Evolutionary conservation across 2,329 filamentous ascomycete genomes (phyloP).

Genomic region (Colletotrichum horii): DNA sequence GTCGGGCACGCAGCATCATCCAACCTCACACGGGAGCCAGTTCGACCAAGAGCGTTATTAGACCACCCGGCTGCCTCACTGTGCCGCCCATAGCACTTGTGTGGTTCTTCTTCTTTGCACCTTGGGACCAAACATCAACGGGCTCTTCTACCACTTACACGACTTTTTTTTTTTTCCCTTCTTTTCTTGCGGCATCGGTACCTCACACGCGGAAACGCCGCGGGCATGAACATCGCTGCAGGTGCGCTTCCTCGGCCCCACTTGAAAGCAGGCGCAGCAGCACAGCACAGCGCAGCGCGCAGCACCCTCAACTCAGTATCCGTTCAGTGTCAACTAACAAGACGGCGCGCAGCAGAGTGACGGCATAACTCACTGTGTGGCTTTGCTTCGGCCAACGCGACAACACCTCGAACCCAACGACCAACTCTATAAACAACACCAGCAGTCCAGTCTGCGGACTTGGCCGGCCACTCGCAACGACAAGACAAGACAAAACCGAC

Average conservation of each 20-base stretch:
- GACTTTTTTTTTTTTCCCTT: background rate
- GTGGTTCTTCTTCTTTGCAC: background rate
- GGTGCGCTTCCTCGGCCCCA: conserved; percentile 18
- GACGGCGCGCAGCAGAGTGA: conserved; percentile 1
- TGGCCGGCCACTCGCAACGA: background rate
- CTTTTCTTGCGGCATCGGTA: background rate
- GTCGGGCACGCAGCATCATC: background rate
- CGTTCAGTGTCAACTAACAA: conserved; percentile 11
- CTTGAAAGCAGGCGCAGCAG: conserved; percentile 20
- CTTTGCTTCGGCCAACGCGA: conserved; percentile 19
- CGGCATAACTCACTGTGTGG: conserved; percentile 14
- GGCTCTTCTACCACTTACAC: background rate
- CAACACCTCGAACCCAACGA: background rate
- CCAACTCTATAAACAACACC: background rate
- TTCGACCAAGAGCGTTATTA: background rate
- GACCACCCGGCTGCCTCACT: background rate
- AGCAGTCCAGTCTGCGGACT: background rate
- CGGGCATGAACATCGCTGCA: conserved; percentile 22
- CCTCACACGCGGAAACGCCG: conserved; percentile 11
- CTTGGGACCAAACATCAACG: background rate
- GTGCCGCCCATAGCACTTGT: background rate
- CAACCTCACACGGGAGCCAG: background rate
- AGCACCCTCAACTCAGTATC: background rate
- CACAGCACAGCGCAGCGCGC: background rate
- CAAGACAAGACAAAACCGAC: background rate